Evolutionary conservation across 2,329 filamentous ascomycete species (phyloP).

Genomic region (Gremmenia infestans): DNA sequence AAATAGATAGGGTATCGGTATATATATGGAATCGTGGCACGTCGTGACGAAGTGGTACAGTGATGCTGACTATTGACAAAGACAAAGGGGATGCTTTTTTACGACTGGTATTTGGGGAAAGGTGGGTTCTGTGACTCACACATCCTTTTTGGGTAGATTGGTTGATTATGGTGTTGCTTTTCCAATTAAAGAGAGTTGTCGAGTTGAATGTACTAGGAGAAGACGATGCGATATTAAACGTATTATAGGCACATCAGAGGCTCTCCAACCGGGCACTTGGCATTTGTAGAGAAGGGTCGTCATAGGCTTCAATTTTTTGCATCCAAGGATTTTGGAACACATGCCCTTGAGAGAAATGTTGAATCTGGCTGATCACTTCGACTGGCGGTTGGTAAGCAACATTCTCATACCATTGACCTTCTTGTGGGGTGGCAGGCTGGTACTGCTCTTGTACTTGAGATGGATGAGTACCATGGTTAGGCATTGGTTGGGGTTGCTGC

Average conservation of each 20-base stretch:
- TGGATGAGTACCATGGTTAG: conserved; percentile 29
- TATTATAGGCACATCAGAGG: conserved; percentile 37
- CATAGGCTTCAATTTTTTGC: conserved; percentile 50
- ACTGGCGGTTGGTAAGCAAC: conserved; percentile 51
- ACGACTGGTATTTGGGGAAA: conserved; percentile 5
- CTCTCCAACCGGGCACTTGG: conserved; percentile 54
- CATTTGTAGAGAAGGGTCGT: conserved; percentile 53
- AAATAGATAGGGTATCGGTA: conserved; percentile 6
- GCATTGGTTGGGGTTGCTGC: conserved; percentile 19
- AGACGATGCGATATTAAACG: neutral
- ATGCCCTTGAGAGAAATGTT: conserved; percentile 45
- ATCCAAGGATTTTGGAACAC: conserved; percentile 50
- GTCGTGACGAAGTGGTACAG: conserved; percentile 11
- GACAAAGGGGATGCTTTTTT: neutral
- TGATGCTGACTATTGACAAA: neutral
- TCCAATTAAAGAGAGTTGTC: conserved; percentile 15
- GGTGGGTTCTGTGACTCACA: conserved; percentile 24
- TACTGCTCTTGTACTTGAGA: conserved; percentile 36
- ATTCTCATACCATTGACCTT: conserved; percentile 48
- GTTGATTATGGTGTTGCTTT: conserved; percentile 22
- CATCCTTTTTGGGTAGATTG: conserved; percentile 22
- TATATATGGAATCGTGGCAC: conserved; percentile 21
- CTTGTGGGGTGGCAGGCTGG: conserved; percentile 37
- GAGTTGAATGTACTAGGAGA: neutral
- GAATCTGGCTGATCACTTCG: conserved; percentile 51